Conservation (phyloP, 495 filamentous ascomycete genomes). For the Neurospora tetraspora region DNA sequence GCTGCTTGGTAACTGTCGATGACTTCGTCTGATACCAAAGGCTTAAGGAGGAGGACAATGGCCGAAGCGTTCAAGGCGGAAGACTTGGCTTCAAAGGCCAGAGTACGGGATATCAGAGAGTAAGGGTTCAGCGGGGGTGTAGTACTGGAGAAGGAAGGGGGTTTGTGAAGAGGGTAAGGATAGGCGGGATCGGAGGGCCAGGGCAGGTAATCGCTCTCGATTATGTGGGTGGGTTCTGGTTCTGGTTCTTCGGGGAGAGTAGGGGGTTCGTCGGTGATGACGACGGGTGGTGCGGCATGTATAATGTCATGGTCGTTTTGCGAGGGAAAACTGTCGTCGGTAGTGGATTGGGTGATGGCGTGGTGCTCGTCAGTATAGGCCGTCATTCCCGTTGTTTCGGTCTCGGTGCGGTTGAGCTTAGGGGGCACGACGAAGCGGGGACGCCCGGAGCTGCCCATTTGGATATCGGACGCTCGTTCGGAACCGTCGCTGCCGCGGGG, state of each 20-base stretch:
- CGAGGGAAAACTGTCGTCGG: constrained; percentile 23
- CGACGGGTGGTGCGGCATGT: background rate
- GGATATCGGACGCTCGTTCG: constrained; percentile 28
- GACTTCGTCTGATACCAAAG: constrained; percentile 36
- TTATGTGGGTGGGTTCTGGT: constrained; percentile 19
- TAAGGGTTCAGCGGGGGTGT: constrained; percentile 37
- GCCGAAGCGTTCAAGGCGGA: constrained; percentile 40
- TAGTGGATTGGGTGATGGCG: constrained; percentile 35
- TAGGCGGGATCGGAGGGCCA: constrained; percentile 39
- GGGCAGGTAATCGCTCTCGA: constrained; percentile 40
- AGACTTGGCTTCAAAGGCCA: constrained; percentile 36
- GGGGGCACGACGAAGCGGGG: constrained; percentile 10
- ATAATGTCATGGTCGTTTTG: constrained; percentile 16
- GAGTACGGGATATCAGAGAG: constrained; percentile 34
- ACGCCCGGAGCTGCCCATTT: constrained; percentile 20
- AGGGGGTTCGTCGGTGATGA: constrained; percentile 1
- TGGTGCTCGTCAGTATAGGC: constrained; percentile 34
- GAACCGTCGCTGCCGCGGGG: constrained; percentile 18
- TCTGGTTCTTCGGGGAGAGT: background rate
- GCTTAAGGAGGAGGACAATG: constrained; percentile 42
- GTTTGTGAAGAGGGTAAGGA: constrained; percentile 22
- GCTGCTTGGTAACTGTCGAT: constrained; percentile 38
- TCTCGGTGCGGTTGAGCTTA: constrained; percentile 22
- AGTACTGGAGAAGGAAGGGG: constrained; percentile 4
- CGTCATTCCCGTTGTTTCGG: constrained; percentile 17